Percentiles rank a stretch among this genome's conserved stretches.
These are phyloP conservation scores for Candida tetrigidarum DNA, from an alignment of 1,139 yeast genomes.

Conservation along the genomic window DNA sequence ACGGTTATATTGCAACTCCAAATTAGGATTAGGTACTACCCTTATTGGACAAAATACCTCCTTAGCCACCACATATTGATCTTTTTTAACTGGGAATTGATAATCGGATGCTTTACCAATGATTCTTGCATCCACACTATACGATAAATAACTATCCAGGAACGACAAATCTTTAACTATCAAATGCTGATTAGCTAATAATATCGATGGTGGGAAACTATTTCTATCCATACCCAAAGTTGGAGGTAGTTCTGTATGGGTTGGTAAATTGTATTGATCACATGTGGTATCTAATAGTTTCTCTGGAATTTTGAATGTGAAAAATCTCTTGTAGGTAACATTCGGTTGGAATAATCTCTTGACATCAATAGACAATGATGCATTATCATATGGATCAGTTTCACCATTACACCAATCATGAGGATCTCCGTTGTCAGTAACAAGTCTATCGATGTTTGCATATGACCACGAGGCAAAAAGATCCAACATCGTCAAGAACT, in stretches of 20 bases:
- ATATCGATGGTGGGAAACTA: constrained; percentile 25
- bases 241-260: constrained; percentile 44
- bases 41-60: constrained; percentile 40
- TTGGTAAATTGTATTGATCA: constrained; percentile 37
- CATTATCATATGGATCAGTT: constrained; percentile 47
- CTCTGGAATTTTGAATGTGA: constrained; percentile 47
- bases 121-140: constrained; percentile 46
- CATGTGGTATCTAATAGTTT: constrained; percentile 47
- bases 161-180: constrained; percentile 39
- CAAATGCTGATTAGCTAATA: constrained; percentile 25
- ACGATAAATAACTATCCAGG: constrained; percentile 41
- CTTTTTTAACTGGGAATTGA: constrained; percentile 21
- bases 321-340: constrained; percentile 45
- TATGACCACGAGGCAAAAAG: constrained; percentile 52
- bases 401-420: constrained; percentile 56
- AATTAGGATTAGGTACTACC: constrained; percentile 36
- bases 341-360: constrained; percentile 43
- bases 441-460: constrained; percentile 49
- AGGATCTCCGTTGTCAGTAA: constrained; percentile 52
- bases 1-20: constrained; percentile 26
- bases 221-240: constrained; percentile 39
- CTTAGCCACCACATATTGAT: constrained; percentile 44
- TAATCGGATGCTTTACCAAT: constrained; percentile 48
- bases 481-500: constrained; percentile 49
- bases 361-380: constrained; percentile 41